Evolutionary conservation across 495 filamentous ascomycete genomes (phyloP), one percentile per base, ranked within the genome.

Genomic region (Hypoxylon fuscum): DNA sequence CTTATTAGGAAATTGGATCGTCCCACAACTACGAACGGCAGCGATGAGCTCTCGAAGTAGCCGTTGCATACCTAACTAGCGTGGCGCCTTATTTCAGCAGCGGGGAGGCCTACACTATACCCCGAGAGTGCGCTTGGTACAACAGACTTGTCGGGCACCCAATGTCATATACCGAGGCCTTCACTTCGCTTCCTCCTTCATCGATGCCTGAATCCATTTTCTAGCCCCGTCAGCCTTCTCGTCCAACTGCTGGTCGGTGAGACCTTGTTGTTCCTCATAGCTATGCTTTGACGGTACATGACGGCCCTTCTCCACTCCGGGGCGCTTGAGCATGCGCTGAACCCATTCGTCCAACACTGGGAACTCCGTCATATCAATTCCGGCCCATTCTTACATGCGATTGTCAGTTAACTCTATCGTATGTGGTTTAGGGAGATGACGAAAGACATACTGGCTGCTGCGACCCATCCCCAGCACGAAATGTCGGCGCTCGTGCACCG

Each of bases 401-500:
- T 25, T 49, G 21, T 34, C 18, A 53, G 43, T 53, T 50, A 20
- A 43, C 0, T 3, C 27, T 15, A 10, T 34, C 23, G 4, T 3
- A 14, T 14, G 11, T 1, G 34, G 41, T 17, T n/a, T 12, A 21
- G 43, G 25, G 10, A 18, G 25, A 20, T 17, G 7, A 22, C 12
- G 18, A 3, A 8, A 10, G 5, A 73, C 76, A 49, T 67, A 78
- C 77, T 62, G 6, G 73, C 69, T 31, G 76, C 55, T 14, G 81
- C 74, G 5, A 91, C 77, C 90, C 91, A 96, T 7, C 90, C 89
- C 84, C 86, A 94, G 67, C 85, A 85, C 38, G 91, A 79, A 44
- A 96, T 88, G 72, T 97, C 93, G 0, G 93, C 93, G 55, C 95
- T 91, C 14, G 91, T 92, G 62, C 85, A 82, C 56, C 86, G 87